These are phyloP conservation scores for Thalassiosira mediterranea DNA, from an alignment of 352 stramenopile genomes.

Conservation along the genomic window DNA sequence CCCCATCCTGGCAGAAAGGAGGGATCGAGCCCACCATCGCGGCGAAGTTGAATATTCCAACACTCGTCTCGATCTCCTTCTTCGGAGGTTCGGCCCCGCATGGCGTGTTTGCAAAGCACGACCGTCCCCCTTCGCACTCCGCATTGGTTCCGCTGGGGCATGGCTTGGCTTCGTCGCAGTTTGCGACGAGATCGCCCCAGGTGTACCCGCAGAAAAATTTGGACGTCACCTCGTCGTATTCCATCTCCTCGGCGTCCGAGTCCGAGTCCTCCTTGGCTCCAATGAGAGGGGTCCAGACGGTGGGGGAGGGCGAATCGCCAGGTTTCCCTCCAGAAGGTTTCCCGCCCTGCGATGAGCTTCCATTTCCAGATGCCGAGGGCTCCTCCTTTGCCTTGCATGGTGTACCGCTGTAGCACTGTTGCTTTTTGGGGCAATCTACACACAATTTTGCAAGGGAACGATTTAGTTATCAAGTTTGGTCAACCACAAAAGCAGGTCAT, in stretches of 20 bases:
- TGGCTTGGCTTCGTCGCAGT: slow-evolving; percentile 62
- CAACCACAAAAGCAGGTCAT: not conserved
- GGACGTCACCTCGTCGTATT: slow-evolving; percentile 39
- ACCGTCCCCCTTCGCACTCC: slow-evolving; percentile 68
- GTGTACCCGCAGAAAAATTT: slow-evolving; percentile 82
- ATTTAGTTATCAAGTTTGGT: slow-evolving; percentile 7
- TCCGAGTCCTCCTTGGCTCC: slow-evolving; percentile 13
- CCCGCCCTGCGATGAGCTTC: not conserved
- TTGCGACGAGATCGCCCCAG: slow-evolving; percentile 67
- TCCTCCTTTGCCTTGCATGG: slow-evolving; percentile 36
- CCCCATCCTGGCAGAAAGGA: slow-evolving; percentile 39
- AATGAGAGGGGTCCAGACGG: slow-evolving; percentile 31
- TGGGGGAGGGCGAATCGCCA: slow-evolving; percentile 24
- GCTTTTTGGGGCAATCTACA: slow-evolving; percentile 55
- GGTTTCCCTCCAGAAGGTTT: slow-evolving; percentile 17
- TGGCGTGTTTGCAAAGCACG: slow-evolving; percentile 79
- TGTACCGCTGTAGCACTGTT: slow-evolving; percentile 54
- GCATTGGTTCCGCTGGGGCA: slow-evolving; percentile 73
- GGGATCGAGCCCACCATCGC: slow-evolving; percentile 52
- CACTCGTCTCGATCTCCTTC: not conserved
- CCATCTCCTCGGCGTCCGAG: not conserved
- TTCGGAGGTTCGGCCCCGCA: slow-evolving; percentile 46
- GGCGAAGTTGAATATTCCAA: slow-evolving; percentile 49
- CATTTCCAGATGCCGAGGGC: slow-evolving; percentile 3
- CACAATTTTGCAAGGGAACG: too few relatives aligned